Base-by-base conservation (phyloP, 345 rosid species). In the Acer campestre region DNA sequence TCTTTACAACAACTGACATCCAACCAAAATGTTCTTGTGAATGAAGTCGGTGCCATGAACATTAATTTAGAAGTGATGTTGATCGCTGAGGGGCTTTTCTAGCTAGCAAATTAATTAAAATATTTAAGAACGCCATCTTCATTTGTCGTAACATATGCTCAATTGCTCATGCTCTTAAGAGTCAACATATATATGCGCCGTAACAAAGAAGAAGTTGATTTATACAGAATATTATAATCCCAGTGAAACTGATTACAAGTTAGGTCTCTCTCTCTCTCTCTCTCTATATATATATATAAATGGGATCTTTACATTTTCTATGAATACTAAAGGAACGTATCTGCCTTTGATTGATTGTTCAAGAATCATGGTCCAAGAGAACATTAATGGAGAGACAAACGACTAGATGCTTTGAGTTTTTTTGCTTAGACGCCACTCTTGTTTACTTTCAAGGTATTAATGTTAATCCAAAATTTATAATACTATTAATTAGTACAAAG, bases 371-470 rank as follows among this genome's bases (percentile, higher is more conserved):
- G 53, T 17, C 8, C 55, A 68, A 76, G n/a, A 49, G 31, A 48
- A 48, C 58, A n/a, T 74, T 64, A 29, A 74, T 49, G 61, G 31
- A 63, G 62, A n/a, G 61, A 74, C 62, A n/a, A 75, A 51, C 4
- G 23, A 17, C 51, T 18, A 18, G 77, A 59, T 25, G 27, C 29
- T 66, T 67, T 27, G 68, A 76, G 27, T 29, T 29, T 14, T 35
- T 31, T 74, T 67, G 64, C 81, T 75, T 82, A 58, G 59, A 78
- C 84, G 79, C 66, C 14, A 82, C 79, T 81, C 84, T 69, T 74
- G 69, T 74, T 74, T 7, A 44, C 12, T 75, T 70, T 42, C 82
- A 64, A 75, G 51, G 71, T 38, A 4, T 18, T 62, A n/a, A n/a
- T n/a, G 10, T 13, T 14, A 14, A 53, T 53, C n/a, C 58, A 14